Evolutionary conservation across 352 stramenopile species (phyloP).

Genomic region (Chloridella minuta): DNA sequence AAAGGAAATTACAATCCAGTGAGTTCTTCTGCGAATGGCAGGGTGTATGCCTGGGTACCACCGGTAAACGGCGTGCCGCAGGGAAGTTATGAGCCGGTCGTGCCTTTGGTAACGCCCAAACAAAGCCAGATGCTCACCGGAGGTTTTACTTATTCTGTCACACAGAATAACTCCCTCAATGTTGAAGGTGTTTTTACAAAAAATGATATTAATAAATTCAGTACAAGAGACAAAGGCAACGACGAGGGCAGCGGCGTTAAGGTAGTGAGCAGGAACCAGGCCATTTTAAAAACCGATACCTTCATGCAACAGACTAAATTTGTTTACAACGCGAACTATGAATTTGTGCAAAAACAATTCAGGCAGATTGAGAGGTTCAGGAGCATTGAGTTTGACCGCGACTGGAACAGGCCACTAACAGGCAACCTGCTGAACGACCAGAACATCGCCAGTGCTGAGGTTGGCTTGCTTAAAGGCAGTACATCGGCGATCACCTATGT

Average conservation of each 20-base stretch:
- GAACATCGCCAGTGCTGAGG: background rate
- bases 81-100: background rate
- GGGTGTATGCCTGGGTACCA: background rate
- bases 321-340: background rate
- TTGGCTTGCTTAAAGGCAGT: background rate
- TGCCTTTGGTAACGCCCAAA: background rate
- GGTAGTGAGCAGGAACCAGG: background rate
- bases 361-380: background rate
- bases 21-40: background rate
- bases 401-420: background rate
- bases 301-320: background rate
- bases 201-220: conserved; percentile 9
- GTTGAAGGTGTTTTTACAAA: background rate
- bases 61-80: background rate
- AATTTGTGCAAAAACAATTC: background rate
- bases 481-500: background rate
- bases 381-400: background rate
- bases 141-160: background rate
- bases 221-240: background rate
- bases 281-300: background rate
- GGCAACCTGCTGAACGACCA: background rate
- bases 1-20: background rate
- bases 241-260: background rate
- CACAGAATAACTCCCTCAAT: background rate
- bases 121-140: background rate